phyloP scores from a whole-genome alignment of 495 filamentous ascomycete species.

The Extremus antarcticus region DNA sequence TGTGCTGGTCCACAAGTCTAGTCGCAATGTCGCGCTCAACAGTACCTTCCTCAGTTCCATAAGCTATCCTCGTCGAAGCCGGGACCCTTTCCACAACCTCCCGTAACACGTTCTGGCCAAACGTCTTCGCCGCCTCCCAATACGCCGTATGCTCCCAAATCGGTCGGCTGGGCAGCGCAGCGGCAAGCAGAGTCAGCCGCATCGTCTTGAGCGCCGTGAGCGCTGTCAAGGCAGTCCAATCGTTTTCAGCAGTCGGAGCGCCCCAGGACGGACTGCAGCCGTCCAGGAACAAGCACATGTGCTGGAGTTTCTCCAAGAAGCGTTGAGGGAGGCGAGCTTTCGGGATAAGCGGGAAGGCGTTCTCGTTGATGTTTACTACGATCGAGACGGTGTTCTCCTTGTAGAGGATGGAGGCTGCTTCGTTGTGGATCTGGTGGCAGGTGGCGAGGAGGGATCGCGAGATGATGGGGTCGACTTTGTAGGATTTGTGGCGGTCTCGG shows the following conservation, averaged over 20 bases:
- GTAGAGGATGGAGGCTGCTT: slow-evolving; percentile 8
- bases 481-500: background rate
- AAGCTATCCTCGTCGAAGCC: background rate
- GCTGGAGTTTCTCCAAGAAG: slow-evolving; percentile 5
- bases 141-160: background rate
- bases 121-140: background rate
- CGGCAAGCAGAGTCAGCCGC: slow-evolving; percentile 3
- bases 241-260: slow-evolving; percentile 8
- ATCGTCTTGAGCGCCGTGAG: slow-evolving; percentile 6
- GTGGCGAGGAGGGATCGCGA: slow-evolving; percentile 7
- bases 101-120: background rate
- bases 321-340: slow-evolving; percentile 9
- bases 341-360: slow-evolving; percentile 11
- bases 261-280: slow-evolving; percentile 5
- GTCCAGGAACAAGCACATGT: slow-evolving; percentile 16
- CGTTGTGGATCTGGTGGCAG: slow-evolving; percentile 8
- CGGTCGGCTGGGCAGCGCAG: background rate
- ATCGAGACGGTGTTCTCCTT: slow-evolving; percentile 13
- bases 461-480: slow-evolving; percentile 1
- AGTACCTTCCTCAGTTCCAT: background rate
- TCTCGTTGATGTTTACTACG: slow-evolving; percentile 10
- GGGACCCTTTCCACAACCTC: background rate
- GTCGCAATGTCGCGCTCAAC: background rate
- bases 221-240: slow-evolving; percentile 8
- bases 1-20: background rate